Percentiles rank a stretch among this genome's conserved stretches.
Conservation (phyloP, 805 yeast genomes). For the Spathaspora arborariae region DNA sequence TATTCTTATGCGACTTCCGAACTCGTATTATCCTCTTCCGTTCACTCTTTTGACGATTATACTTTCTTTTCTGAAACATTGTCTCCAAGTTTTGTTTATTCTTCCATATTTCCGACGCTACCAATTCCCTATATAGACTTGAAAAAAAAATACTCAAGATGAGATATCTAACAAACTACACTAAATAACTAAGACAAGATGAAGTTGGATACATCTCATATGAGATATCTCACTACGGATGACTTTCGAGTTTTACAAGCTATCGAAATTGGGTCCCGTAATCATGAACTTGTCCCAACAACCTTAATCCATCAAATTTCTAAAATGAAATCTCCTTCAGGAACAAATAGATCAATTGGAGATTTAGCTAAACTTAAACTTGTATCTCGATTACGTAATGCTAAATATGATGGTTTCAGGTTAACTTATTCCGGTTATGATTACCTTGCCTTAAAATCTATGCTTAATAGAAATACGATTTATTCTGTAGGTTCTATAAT, state of each 20-base stretch:
- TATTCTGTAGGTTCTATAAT: constrained; percentile 81
- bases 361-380: constrained; percentile 85
- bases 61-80: background rate
- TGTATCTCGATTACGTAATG: constrained; percentile 76
- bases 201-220: constrained; percentile 90
- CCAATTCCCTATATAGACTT: background rate
- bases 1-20: background rate
- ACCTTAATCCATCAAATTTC: constrained; percentile 76
- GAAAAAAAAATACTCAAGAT: background rate
- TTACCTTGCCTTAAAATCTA: constrained; percentile 81
- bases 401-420: constrained; percentile 92
- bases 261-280: constrained; percentile 84
- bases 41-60: background rate
- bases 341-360: constrained; percentile 73
- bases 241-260: constrained; percentile 90
- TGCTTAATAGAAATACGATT: constrained; percentile 69
- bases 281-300: constrained; percentile 94
- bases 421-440: constrained; percentile 88
- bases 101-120: background rate
- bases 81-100: background rate
- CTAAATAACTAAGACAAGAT: constrained; percentile 32
- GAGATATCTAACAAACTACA: background rate
- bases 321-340: constrained; percentile 69
- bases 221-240: constrained; percentile 88
- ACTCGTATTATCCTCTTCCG: background rate